Percentiles rank a stretch among this genome's conserved stretches.
Conservation (phyloP, 176 grass and related monocot species). For the Oryza meridionalis region DNA sequence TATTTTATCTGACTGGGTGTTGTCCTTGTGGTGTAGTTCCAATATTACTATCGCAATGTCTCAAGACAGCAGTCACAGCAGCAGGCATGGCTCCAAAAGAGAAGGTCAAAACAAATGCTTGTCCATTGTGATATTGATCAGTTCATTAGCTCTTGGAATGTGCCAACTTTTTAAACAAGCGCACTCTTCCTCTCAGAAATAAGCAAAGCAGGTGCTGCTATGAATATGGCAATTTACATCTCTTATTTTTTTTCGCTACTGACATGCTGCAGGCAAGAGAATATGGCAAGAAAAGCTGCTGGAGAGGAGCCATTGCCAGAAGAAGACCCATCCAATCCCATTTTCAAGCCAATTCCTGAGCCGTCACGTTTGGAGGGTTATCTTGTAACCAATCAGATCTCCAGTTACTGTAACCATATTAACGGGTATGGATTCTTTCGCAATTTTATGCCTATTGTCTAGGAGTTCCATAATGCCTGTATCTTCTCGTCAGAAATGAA, state of each 20-base stretch:
- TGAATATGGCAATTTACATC: background rate
- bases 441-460: background rate
- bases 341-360: constrained; percentile 96
- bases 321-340: constrained; percentile 83
- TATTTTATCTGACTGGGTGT: constrained; percentile 17
- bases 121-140: background rate
- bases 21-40: constrained; percentile 68
- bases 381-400: constrained; percentile 96
- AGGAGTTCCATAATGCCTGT: too few species aligned
- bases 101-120: constrained; percentile 62
- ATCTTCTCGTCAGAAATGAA: background rate
- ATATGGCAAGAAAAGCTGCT: constrained; percentile 80
- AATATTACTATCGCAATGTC: constrained; percentile 96
- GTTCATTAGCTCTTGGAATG: background rate
- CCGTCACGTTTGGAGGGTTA: constrained; percentile 92
- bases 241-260: constrained; percentile 12
- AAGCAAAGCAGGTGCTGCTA: background rate
- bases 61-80: constrained; percentile 95
- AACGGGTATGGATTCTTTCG: constrained; percentile 65
- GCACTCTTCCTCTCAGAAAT: background rate
- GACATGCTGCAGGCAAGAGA: constrained; percentile 68
- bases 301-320: constrained; percentile 97
- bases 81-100: constrained; percentile 92
- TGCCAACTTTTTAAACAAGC: background rate
- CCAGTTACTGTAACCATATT: constrained; percentile 98